Conservation (phyloP, 169 alveolate genomes). For the Babesia caballi region DNA sequence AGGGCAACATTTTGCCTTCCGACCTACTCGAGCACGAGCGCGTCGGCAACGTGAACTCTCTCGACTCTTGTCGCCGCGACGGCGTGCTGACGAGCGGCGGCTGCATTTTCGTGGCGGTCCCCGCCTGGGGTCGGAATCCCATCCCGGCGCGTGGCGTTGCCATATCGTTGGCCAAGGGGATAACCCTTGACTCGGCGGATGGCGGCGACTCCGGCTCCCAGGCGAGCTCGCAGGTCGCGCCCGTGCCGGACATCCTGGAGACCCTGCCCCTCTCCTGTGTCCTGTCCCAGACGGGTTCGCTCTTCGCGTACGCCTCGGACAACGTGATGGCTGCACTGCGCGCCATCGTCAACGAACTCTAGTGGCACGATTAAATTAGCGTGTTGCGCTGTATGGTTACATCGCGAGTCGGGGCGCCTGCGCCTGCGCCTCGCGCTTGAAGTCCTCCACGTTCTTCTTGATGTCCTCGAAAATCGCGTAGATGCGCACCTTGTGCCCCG, state of each 20-base stretch:
- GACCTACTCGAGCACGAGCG: constrained; percentile 27
- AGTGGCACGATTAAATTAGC: background rate
- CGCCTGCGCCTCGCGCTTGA: constrained; percentile 67
- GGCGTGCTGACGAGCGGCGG: constrained; percentile 56
- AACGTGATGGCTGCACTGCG: background rate
- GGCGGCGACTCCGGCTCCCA: background rate
- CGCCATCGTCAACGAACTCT: background rate
- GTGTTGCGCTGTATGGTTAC: too few relatives aligned
- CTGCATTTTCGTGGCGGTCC: constrained; percentile 14
- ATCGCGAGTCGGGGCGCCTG: too few relatives aligned
- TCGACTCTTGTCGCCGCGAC: constrained; percentile 10
- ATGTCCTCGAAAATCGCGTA: constrained; percentile 72
- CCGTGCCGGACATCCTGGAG: constrained; percentile 15
- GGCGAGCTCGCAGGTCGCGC: background rate
- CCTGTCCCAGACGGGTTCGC: constrained; percentile 19
- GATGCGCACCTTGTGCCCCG: constrained; percentile 84
- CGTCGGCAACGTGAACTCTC: constrained; percentile 7
- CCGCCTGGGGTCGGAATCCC: background rate
- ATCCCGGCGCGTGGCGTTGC: background rate
- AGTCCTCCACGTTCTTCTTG: constrained; percentile 63
- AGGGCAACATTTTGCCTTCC: constrained; percentile 21
- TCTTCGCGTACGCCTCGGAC: constrained; percentile 26
- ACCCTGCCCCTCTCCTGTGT: constrained; percentile 15
- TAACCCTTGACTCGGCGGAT: background rate
- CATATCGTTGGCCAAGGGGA: background rate